phyloP scores from a whole-genome alignment of 2,329 filamentous ascomycete genomes.

The Fusarium foetens region DNA sequence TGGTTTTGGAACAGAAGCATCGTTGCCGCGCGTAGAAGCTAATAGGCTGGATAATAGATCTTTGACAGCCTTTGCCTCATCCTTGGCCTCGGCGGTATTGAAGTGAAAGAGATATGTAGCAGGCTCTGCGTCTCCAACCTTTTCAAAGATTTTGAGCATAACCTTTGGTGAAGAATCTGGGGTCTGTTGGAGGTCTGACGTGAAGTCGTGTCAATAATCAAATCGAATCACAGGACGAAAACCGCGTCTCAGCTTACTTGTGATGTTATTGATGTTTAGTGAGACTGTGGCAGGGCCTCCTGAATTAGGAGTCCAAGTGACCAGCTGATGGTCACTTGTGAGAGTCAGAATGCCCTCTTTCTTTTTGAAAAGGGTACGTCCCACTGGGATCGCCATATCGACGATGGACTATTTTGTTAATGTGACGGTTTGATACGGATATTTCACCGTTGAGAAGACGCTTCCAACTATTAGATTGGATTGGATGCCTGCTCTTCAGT shows the following conservation, averaged over 20 bases:
- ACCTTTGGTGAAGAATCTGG: slow-evolving; percentile 89
- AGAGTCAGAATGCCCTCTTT: slow-evolving; percentile 88
- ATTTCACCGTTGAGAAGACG: not conserved
- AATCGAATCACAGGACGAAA: not conserved
- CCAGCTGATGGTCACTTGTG: slow-evolving; percentile 74
- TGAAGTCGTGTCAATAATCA: slow-evolving; percentile 9
- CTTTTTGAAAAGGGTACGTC: slow-evolving; percentile 88
- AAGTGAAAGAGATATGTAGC: slow-evolving; percentile 89
- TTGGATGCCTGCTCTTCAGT: not conserved
- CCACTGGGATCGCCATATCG: slow-evolving; percentile 68
- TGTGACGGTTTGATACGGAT: not conserved
- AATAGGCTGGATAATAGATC: slow-evolving; percentile 83
- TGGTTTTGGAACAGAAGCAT: slow-evolving; percentile 62
- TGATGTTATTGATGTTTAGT: slow-evolving; percentile 79
- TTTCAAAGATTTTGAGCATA: slow-evolving; percentile 91
- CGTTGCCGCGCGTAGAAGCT: slow-evolving; percentile 70
- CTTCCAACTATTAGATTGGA: not conserved
- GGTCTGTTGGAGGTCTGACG: slow-evolving; percentile 89
- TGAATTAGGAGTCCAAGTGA: slow-evolving; percentile 83
- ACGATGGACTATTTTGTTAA: not conserved
- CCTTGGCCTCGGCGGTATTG: slow-evolving; percentile 80
- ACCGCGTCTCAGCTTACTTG: slow-evolving; percentile 67
- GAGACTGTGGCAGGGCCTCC: slow-evolving; percentile 73
- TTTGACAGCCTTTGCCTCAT: slow-evolving; percentile 87
- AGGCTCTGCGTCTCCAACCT: slow-evolving; percentile 68